Conservation (phyloP, 2,329 filamentous ascomycete species). For the Fusarium gaditjirri region DNA sequence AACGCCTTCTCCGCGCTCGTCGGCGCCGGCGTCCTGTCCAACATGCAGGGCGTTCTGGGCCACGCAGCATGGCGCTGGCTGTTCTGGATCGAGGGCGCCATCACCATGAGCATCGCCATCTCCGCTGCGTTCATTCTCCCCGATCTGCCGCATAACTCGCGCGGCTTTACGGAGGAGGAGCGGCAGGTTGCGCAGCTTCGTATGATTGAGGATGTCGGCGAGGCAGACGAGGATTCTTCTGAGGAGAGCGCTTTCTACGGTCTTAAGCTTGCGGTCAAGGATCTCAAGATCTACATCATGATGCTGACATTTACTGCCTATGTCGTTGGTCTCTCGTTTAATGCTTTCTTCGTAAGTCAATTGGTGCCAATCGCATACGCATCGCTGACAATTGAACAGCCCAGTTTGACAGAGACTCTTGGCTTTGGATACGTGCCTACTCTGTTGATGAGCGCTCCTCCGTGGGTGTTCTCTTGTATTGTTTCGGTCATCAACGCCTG, state of each 20-base stretch:
- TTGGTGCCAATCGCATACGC: background rate
- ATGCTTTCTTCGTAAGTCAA: slow-evolving; percentile 61
- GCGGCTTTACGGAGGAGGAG: slow-evolving; percentile 70
- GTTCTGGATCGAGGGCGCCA: slow-evolving; percentile 67
- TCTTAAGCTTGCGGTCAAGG: slow-evolving; percentile 67
- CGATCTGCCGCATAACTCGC: slow-evolving; percentile 65
- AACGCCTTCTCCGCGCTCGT: slow-evolving; percentile 70
- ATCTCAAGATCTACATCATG: slow-evolving; percentile 71
- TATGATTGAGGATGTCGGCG: slow-evolving; percentile 67
- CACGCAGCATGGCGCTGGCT: slow-evolving; percentile 70
- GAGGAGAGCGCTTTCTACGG: slow-evolving; percentile 64
- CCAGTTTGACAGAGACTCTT: slow-evolving; percentile 62
- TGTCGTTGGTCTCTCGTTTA: slow-evolving; percentile 67
- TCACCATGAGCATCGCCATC: slow-evolving; percentile 62
- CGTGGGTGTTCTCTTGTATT: slow-evolving; percentile 68
- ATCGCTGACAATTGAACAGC: slow-evolving; percentile 34
- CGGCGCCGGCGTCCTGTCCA: slow-evolving; percentile 67
- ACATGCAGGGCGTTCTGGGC: slow-evolving; percentile 65
- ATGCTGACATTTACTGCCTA: slow-evolving; percentile 71
- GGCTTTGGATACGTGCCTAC: slow-evolving; percentile 64
- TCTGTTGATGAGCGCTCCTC: slow-evolving; percentile 66
- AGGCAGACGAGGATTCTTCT: slow-evolving; percentile 62
- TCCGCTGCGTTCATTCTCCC: slow-evolving; percentile 61
- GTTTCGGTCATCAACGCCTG: slow-evolving; percentile 65
- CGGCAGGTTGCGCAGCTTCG: slow-evolving; percentile 63